These are phyloP conservation scores for Tillandsia leiboldiana DNA, from an alignment of 176 grass and related monocot genomes.

Conservation along the genomic window DNA sequence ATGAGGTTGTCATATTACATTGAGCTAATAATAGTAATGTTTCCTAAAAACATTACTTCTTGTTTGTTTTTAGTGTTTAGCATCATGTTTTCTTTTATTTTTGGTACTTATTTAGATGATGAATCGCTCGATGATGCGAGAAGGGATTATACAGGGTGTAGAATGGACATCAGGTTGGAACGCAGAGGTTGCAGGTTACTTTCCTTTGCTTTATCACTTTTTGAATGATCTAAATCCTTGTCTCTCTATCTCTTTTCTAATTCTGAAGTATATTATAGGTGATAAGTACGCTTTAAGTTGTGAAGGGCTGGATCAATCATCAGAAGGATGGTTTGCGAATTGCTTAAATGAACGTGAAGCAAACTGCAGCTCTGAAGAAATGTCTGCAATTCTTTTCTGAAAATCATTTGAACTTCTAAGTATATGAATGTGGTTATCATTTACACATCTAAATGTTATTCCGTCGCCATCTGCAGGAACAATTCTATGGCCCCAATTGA, in stretches of 20 bases:
- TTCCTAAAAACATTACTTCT: background rate
- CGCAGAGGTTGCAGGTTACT: conserved; percentile 53
- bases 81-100: background rate
- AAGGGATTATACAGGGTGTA: conserved; percentile 50
- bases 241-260: conserved; percentile 16
- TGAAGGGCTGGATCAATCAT: conserved; percentile 51
- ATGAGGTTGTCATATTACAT: conserved; percentile 21
- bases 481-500: conserved; percentile 26
- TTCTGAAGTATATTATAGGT: conserved; percentile 34
- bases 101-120: conserved; percentile 34
- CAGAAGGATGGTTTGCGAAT: conserved; percentile 70
- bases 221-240: background rate
- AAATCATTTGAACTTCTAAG: background rate
- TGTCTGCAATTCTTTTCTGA: conserved; percentile 26
- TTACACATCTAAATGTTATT: too few relatives aligned
- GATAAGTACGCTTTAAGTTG: conserved; percentile 41
- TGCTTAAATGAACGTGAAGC: conserved; percentile 54
- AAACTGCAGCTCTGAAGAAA: conserved; percentile 37
- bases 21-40: background rate
- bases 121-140: conserved; percentile 41
- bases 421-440: too few relatives aligned
- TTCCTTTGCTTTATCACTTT: background rate
- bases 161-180: conserved; percentile 33
- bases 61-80: background rate
- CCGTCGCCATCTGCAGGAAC: conserved; percentile 28